Evolutionary conservation across 2,329 filamentous ascomycete genomes (phyloP).

Genomic region (Lecanosticta acicola): DNA sequence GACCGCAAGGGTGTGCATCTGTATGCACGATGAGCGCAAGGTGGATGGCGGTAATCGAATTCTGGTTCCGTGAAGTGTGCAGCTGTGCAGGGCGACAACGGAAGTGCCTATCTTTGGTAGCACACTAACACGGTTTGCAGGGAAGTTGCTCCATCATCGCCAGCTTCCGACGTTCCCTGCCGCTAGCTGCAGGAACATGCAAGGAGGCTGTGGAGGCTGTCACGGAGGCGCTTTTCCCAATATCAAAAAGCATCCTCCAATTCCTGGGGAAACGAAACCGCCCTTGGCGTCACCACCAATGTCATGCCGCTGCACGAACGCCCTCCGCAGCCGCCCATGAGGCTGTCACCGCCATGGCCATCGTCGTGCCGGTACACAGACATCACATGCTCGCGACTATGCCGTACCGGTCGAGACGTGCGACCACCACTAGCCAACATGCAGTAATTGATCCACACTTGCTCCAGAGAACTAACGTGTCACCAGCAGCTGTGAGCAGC

Average conservation of each 20-base stretch:
- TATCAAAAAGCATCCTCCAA: background rate
- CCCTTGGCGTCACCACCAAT: background rate
- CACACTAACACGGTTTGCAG: background rate
- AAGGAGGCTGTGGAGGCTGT: too few relatives aligned
- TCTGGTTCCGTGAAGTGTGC: too few relatives aligned
- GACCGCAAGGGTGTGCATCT: too few relatives aligned
- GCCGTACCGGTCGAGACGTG: too few relatives aligned
- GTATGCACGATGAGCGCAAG: background rate
- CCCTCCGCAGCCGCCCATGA: slow-evolving; percentile 3
- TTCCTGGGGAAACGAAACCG: background rate
- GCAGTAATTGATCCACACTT: slow-evolving; percentile 1
- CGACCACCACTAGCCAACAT: background rate
- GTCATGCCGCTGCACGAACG: slow-evolving; percentile 1
- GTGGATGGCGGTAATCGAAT: background rate
- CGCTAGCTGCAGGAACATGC: background rate
- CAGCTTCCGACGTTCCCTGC: background rate
- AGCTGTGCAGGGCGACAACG: too few relatives aligned
- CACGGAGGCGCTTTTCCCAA: too few relatives aligned
- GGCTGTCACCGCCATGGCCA: slow-evolving; percentile 3
- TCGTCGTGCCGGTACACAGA: background rate
- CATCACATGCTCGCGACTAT: background rate
- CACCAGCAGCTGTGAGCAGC: background rate
- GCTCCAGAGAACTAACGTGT: background rate
- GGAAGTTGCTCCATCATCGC: background rate
- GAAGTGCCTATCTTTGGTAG: background rate